These are phyloP conservation scores for Alternaria consortialis DNA, from an alignment of 2,329 filamentous ascomycete species.

Conservation along the genomic window DNA sequence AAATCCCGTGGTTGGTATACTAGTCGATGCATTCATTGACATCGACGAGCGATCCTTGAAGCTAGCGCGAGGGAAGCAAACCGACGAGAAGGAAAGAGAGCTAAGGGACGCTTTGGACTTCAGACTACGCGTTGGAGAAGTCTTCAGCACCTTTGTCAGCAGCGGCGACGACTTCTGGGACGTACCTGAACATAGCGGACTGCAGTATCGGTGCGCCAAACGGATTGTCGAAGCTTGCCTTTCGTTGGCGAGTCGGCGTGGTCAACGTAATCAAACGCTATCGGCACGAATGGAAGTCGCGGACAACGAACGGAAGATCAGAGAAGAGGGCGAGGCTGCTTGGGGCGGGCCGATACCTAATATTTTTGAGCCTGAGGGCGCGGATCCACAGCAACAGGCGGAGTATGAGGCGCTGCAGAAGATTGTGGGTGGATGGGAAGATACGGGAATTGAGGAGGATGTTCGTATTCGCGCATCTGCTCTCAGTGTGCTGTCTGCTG, in stretches of 20 bases:
- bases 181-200: background rate
- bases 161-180: constrained; percentile 33
- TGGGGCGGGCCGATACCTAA: constrained; percentile 63
- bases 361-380: constrained; percentile 42
- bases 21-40: constrained; percentile 75
- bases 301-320: constrained; percentile 59
- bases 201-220: constrained; percentile 23
- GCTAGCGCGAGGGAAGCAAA: constrained; percentile 21
- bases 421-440: constrained; percentile 74
- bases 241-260: constrained; percentile 70
- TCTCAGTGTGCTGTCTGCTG: constrained; percentile 69
- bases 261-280: constrained; percentile 67
- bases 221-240: constrained; percentile 67
- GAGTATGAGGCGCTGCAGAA: constrained; percentile 60
- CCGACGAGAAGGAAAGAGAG: constrained; percentile 36
- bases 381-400: constrained; percentile 45
- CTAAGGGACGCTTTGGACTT: constrained; percentile 63
- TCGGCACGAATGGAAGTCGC: constrained; percentile 64
- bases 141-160: constrained; percentile 37
- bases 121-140: constrained; percentile 73
- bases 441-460: constrained; percentile 71
- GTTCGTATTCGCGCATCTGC: constrained; percentile 74
- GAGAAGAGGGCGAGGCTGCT: constrained; percentile 60
- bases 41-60: constrained; percentile 57
- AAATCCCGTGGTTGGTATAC: constrained; percentile 67